These are phyloP conservation scores for Strombidium stylifer DNA, from an alignment of 73 alveolate genomes.

Conservation along the genomic window DNA sequence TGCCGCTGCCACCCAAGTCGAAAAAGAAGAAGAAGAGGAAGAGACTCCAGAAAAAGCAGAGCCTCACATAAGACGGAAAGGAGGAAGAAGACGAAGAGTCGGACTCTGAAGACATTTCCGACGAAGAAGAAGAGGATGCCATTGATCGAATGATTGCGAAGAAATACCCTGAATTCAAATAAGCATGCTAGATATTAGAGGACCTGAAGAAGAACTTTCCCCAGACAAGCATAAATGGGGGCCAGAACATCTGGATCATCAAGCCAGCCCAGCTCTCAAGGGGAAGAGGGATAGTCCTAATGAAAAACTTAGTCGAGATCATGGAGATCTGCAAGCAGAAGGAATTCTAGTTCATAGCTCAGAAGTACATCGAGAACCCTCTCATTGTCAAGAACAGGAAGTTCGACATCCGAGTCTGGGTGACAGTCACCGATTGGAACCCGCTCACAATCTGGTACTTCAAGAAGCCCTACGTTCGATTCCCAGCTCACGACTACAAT, in stretches of 20 bases:
- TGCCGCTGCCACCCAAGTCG: constrained; percentile 28
- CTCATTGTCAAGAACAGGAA: constrained; percentile 85
- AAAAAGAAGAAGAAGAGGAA: constrained; percentile 36
- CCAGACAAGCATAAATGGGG: constrained; percentile 84
- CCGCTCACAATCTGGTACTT: constrained; percentile 94
- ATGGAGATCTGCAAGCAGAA: constrained; percentile 78
- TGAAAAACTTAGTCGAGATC: constrained; percentile 87
- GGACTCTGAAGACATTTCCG: constrained; percentile 47
- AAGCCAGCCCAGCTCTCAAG: constrained; percentile 97
- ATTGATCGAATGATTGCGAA: constrained; percentile 51
- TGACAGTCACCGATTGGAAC: constrained; percentile 90
- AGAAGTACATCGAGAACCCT: constrained; percentile 99
- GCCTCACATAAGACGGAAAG: constrained; percentile 40
- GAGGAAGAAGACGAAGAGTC: constrained; percentile 40
- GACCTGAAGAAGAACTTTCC: constrained; percentile 81
- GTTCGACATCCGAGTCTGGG: constrained; percentile 92
- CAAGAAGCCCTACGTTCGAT: constrained; percentile 93
- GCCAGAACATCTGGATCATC: constrained; percentile 94
- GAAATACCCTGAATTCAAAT: constrained; percentile 40
- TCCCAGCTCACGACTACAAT: constrained; percentile 93
- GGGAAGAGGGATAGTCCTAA: constrained; percentile 96
- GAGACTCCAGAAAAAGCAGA: constrained; percentile 70
- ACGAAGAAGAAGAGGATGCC: constrained; percentile 56
- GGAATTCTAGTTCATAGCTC: constrained; percentile 91
- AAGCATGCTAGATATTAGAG: constrained; percentile 53